These are phyloP conservation scores for Obelidium mucronatum DNA, from an alignment of 192 early-diverging fungal species.

Conservation along the genomic window DNA sequence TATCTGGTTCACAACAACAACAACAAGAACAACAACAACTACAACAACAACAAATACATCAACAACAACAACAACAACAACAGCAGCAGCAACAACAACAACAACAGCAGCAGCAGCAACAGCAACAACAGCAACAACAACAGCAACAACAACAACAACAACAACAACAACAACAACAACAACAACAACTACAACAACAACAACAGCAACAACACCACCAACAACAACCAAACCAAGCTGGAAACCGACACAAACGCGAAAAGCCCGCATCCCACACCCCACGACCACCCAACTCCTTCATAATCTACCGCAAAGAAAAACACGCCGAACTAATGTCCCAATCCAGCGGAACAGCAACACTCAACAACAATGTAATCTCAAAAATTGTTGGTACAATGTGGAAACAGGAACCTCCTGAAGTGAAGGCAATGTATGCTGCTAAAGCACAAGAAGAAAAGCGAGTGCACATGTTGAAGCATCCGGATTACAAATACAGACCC, in stretches of 20 bases:
- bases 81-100: too few species aligned
- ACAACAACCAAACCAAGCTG: background rate
- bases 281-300: slow-evolving; percentile 60
- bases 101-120: background rate
- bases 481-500: slow-evolving; percentile 69
- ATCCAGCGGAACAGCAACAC: slow-evolving; percentile 43
- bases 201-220: slow-evolving; percentile 3
- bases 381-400: slow-evolving; percentile 68
- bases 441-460: slow-evolving; percentile 60
- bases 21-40: too few species aligned
- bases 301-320: slow-evolving; percentile 66
- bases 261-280: slow-evolving; percentile 19
- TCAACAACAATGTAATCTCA: slow-evolving; percentile 63
- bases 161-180: background rate
- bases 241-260: slow-evolving; percentile 6
- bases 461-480: slow-evolving; percentile 58
- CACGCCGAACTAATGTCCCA: slow-evolving; percentile 56
- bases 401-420: slow-evolving; percentile 57
- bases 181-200: slow-evolving; percentile 4
- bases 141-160: too few species aligned
- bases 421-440: slow-evolving; percentile 55
- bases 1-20: too few species aligned
- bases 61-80: too few species aligned
- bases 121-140: background rate
- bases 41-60: too few species aligned